These are phyloP conservation scores for Phlyctochytrium bullatum DNA, from an alignment of 192 early-diverging fungal genomes.

Conservation along the genomic window DNA sequence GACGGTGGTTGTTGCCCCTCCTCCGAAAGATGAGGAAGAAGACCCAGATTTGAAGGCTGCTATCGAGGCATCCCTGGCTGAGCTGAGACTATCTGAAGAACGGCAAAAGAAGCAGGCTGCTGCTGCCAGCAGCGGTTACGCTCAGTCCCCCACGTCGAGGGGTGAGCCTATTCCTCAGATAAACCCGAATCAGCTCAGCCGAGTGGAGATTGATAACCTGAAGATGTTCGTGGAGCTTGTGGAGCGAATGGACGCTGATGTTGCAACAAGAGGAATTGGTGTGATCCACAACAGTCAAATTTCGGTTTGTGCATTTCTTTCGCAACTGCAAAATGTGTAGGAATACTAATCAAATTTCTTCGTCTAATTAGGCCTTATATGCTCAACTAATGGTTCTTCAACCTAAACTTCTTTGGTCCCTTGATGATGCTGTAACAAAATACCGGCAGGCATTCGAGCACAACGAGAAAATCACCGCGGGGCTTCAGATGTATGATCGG, in stretches of 20 bases:
- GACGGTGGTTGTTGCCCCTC: constrained; percentile 8
- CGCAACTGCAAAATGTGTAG: no score
- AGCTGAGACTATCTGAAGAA: constrained; percentile 44
- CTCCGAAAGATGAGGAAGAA: constrained; percentile 43
- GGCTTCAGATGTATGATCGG: constrained; percentile 82
- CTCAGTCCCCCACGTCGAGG: constrained; percentile 13
- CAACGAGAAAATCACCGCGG: constrained; percentile 77
- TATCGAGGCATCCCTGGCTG: constrained; percentile 87
- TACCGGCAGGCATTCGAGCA: constrained; percentile 77
- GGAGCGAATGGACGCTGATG: constrained; percentile 69
- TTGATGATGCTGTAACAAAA: constrained; percentile 74
- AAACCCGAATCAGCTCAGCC: constrained; percentile 61
- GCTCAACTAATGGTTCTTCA: constrained; percentile 84
- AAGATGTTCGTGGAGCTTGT: constrained; percentile 86
- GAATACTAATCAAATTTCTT: no score
- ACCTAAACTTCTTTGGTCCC: constrained; percentile 72
- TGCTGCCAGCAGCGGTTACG: neutral
- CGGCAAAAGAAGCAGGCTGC: neutral
- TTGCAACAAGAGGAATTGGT: constrained; percentile 58
- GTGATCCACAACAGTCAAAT: constrained; percentile 62
- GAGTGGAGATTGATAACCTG: constrained; percentile 84
- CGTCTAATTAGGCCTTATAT: constrained; percentile 56
- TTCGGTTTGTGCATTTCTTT: constrained; percentile 26
- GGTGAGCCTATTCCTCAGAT: no score
- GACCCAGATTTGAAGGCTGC: constrained; percentile 91